Conservation (phyloP, 306 rosid genomes). For the Inga oerstediana region DNA sequence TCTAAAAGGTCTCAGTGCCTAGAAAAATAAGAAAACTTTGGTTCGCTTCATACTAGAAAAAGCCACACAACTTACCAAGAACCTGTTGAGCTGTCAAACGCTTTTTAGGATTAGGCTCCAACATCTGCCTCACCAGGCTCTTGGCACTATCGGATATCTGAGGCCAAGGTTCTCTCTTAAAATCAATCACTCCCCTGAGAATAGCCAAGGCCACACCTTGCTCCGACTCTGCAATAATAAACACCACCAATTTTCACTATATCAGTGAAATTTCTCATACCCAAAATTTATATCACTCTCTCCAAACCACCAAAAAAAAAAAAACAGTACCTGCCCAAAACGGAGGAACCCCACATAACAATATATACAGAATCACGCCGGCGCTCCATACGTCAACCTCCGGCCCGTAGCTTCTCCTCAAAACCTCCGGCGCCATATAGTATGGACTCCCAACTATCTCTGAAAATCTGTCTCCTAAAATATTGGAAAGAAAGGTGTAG, state of each 20-base stretch:
- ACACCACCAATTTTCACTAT: constrained; percentile 22
- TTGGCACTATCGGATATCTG: constrained; percentile 92
- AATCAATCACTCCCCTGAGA: constrained; percentile 82
- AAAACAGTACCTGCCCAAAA: constrained; percentile 73
- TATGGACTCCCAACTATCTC: constrained; percentile 87
- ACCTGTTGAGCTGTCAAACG: constrained; percentile 92
- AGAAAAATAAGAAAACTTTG: neutral
- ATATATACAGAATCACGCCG: constrained; percentile 78
- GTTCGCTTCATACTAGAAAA: neutral
- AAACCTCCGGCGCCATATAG: constrained; percentile 88
- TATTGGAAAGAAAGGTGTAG: neutral
- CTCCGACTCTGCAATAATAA: constrained; percentile 68
- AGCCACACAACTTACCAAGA: constrained; percentile 67
- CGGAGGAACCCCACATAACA: constrained; percentile 84
- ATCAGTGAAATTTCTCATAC: neutral
- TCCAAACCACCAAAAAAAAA: neutral
- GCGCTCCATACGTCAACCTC: constrained; percentile 88
- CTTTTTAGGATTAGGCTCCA: constrained; percentile 77
- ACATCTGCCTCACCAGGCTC: constrained; percentile 82
- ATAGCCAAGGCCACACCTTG: constrained; percentile 96
- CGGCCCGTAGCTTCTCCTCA: constrained; percentile 76
- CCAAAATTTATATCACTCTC: neutral
- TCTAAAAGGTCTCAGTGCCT: neutral
- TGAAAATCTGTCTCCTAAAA: constrained; percentile 61
- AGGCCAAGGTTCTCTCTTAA: constrained; percentile 98